Base-by-base conservation (phyloP, 345 rosid genomes). In the Turnera subulata region DNA sequence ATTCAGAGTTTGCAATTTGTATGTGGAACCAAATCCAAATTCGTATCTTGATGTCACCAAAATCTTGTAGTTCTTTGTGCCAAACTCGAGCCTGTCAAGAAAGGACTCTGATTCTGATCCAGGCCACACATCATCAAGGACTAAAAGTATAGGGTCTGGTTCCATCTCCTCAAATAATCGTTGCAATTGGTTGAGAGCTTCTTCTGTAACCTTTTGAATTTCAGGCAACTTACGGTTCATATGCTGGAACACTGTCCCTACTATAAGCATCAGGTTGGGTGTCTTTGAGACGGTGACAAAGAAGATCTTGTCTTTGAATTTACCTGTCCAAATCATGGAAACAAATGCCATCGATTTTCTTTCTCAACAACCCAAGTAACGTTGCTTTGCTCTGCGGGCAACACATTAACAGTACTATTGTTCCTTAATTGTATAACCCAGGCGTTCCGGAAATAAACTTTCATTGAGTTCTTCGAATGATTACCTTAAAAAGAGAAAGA, bases 51-150 rank as follows among this genome's bases (percentile, higher is more conserved):
- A 70, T 4, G 75, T 70, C 42, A 59, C 66, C 40, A 70, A 60
- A 25, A 70, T 55, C 62, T 50, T 65, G 66, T 64, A 70, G 21
- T 50, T 44, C 22, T 19, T 7, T 43, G 59, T 59, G 24, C 17
- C 46, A 46, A 70, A 64, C 2, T 40, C 48, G 62, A 70, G 58
- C 58, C 33, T 70, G 33, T 64, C 62, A 42, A 70, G 20, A 24
- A 64, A 46, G 54, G 39, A n/a, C n/a, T n/a, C n/a, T n/a, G n/a
- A 15, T 33, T 64, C 55, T 38, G 70, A 61, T 40, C 58, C 58
- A 29, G 66, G 19, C 75, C 75, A 64, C 47, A 70, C 70, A 53
- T 70, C 75, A 33, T 70, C 70, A 32, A 70, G 75, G 53, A 70
- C 66, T 47, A 70, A 46, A n/a, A 70, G 47, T 23, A 54, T 48